Conservation (phyloP, 2,329 filamentous ascomycete genomes). For the Curvularia eragrostidis region DNA sequence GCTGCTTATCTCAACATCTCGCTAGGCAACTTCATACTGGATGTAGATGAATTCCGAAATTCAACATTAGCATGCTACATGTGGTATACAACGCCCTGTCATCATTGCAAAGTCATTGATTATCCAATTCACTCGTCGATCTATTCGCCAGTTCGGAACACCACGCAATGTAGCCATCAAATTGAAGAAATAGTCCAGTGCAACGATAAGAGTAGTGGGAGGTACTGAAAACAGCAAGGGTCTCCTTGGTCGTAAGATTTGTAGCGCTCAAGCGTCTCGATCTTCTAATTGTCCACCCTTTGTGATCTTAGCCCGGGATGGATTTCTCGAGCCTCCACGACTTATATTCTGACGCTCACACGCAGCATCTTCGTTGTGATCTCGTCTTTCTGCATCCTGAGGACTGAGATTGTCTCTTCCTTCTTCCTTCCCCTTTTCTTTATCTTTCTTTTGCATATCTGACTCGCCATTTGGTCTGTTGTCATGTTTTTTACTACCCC, state of each 20-base stretch:
- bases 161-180: conserved; percentile 13
- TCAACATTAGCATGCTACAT: background rate
- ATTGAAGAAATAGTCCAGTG: background rate
- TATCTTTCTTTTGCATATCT: background rate
- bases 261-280: background rate
- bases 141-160: background rate
- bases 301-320: conserved; percentile 1
- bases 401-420: background rate
- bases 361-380: background rate
- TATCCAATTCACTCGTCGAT: background rate
- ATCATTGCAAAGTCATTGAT: background rate
- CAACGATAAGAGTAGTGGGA: background rate
- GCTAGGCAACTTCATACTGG: background rate
- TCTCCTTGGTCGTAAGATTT: background rate
- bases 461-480: conserved; percentile 7
- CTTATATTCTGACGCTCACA: conserved; percentile 8
- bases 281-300: background rate
- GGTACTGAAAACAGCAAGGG: background rate
- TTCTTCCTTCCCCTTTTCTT: background rate
- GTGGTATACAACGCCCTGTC: background rate
- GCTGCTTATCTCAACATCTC: background rate
- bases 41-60: background rate
- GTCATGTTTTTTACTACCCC: conserved; percentile 13
- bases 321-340: conserved; percentile 18
- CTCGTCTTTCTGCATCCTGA: background rate